Evolutionary conservation across 169 alveolate genomes (phyloP).

Genomic region (Plasmodium berghei): DNA sequence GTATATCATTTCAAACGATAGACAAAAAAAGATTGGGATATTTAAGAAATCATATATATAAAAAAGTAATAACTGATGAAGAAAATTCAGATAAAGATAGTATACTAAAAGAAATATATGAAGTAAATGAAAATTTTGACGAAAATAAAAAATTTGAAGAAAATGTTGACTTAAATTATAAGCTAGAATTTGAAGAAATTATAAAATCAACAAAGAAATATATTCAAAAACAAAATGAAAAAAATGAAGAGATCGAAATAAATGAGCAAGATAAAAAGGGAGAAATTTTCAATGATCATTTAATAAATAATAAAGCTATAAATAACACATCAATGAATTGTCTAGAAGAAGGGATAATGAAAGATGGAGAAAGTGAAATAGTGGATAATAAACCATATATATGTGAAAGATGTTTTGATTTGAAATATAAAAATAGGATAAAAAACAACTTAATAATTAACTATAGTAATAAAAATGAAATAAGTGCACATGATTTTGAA

Average conservation of each 20-base stretch:
- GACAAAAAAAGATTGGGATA: conserved; percentile 52
- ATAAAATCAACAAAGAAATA: neutral
- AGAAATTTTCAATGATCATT: neutral
- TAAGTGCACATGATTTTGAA: conserved; percentile 75
- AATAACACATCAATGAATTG: neutral
- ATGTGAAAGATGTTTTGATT: conserved; percentile 71
- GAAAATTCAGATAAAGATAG: conserved; percentile 28
- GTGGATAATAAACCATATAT: conserved; percentile 18
- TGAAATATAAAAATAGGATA: conserved; percentile 61
- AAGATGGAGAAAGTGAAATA: neutral
- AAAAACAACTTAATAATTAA: conserved; percentile 43
- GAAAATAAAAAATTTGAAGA: neutral
- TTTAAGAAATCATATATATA: conserved; percentile 46
- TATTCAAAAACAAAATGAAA: neutral
- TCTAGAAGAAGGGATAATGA: neutral
- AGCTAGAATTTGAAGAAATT: neutral
- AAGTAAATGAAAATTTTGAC: neutral
- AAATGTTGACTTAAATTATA: neutral
- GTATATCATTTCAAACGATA: conserved; percentile 78
- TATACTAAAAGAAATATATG: conserved; percentile 40
- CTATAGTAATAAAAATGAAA: conserved; percentile 68
- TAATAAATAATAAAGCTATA: neutral
- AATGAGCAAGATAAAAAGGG: neutral
- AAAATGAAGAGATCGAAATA: neutral
- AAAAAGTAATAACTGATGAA: conserved; percentile 27